Percentiles rank a stretch among this genome's conserved stretches.
phyloP scores from a whole-genome alignment of 164 flowering plant species.

The Stephania japonica region DNA sequence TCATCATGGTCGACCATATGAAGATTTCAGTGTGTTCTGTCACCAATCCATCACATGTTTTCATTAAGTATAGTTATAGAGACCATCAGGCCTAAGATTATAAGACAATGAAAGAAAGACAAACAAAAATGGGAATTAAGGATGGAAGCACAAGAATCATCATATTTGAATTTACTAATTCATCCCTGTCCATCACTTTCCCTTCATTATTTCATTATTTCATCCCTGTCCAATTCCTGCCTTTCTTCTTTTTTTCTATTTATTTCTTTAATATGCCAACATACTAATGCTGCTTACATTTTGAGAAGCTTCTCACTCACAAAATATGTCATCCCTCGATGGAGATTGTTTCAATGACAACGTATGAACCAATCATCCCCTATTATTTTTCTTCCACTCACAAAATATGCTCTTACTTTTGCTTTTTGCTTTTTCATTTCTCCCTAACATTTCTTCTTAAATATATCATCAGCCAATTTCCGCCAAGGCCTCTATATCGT shows the following conservation, averaged over 20 bases:
- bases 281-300: neutral
- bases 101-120: too few species aligned
- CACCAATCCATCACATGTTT: too few species aligned
- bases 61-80: too few species aligned
- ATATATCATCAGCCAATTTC: constrained; percentile 37
- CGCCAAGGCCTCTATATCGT: constrained; percentile 40
- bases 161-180: too few species aligned
- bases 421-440: neutral
- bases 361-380: constrained; percentile 32
- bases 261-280: neutral
- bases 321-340: constrained; percentile 34
- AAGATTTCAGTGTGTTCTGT: too few species aligned
- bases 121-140: too few species aligned
- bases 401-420: neutral
- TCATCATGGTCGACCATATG: too few species aligned
- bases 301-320: constrained; percentile 28
- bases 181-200: too few species aligned
- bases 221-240: neutral
- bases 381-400: neutral
- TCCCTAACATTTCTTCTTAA: constrained; percentile 6
- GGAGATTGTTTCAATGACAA: constrained; percentile 42
- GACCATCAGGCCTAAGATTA: too few species aligned
- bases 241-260: neutral
- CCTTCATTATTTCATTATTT: neutral
- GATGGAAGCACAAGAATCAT: too few species aligned